Conservation (phyloP, 768 basidiomycete genomes). For the Serendipita indica region DNA sequence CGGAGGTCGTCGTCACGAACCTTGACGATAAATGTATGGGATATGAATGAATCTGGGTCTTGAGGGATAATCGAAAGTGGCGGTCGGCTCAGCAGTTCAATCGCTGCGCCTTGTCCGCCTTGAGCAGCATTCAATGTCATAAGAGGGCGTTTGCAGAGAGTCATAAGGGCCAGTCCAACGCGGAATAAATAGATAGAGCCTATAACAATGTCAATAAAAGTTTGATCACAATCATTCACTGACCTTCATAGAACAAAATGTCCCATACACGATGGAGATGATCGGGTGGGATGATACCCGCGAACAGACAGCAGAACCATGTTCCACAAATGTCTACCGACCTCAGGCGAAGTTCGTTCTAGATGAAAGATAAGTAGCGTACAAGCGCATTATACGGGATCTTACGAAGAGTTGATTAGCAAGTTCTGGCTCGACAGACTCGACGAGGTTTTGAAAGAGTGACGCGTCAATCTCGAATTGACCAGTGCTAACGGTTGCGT, state of each 20-base stretch:
- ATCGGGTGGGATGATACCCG: slow-evolving; percentile 45
- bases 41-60: slow-evolving; percentile 44
- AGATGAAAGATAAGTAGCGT: neutral
- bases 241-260: slow-evolving; percentile 68
- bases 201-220: slow-evolving; percentile 20
- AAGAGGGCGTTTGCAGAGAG: slow-evolving; percentile 43
- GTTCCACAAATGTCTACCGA: slow-evolving; percentile 43
- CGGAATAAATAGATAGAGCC: slow-evolving; percentile 62
- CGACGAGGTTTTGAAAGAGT: slow-evolving; percentile 56
- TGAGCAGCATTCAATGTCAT: slow-evolving; percentile 32
- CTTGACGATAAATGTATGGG: slow-evolving; percentile 48
- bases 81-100: slow-evolving; percentile 37
- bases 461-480: slow-evolving; percentile 67
- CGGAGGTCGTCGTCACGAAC: slow-evolving; percentile 67
- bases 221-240: slow-evolving; percentile 9
- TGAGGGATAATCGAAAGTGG: slow-evolving; percentile 36
- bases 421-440: slow-evolving; percentile 40
- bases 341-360: slow-evolving; percentile 38
- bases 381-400: neutral
- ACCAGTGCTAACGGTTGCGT: slow-evolving; percentile 34
- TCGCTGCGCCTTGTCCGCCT: slow-evolving; percentile 29
- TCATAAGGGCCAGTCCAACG: slow-evolving; percentile 50
- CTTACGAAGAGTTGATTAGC: slow-evolving; percentile 48
- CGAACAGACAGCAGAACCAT: slow-evolving; percentile 66
- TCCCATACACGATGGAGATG: slow-evolving; percentile 70